Percentiles rank a stretch among this genome's conserved stretches.
Evolutionary conservation across 192 early-diverging fungal genomes (phyloP).

Genomic region (Podila epicladia): DNA sequence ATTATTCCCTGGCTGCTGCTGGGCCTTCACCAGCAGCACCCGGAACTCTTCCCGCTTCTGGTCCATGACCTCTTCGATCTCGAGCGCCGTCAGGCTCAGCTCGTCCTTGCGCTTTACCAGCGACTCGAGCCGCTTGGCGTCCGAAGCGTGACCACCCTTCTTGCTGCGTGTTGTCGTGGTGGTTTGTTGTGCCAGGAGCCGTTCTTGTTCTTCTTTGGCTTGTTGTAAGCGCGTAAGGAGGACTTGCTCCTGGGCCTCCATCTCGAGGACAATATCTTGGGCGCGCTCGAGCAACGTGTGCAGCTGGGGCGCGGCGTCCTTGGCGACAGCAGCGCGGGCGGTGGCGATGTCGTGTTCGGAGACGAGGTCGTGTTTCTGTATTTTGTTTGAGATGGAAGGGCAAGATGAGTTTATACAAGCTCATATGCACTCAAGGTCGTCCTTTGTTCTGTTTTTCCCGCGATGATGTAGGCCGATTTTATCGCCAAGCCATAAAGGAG

Average conservation of each 20-base stretch:
- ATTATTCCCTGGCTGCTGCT: background rate
- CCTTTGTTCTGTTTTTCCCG: no score
- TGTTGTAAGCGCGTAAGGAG: slow-evolving; percentile 6
- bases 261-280: slow-evolving; percentile 7
- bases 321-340: slow-evolving; percentile 20
- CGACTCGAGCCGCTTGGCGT: slow-evolving; percentile 35
- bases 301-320: slow-evolving; percentile 22
- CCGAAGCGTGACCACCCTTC: slow-evolving; percentile 12
- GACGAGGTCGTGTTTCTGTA: slow-evolving; percentile 28
- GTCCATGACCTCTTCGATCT: slow-evolving; percentile 36
- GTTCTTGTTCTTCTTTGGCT: slow-evolving; percentile 9
- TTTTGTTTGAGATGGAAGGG: no score
- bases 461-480: background rate
- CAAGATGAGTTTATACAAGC: no score
- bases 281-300: slow-evolving; percentile 16
- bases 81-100: slow-evolving; percentile 19
- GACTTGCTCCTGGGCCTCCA: slow-evolving; percentile 23
- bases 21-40: slow-evolving; percentile 7
- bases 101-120: slow-evolving; percentile 44
- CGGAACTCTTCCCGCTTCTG: slow-evolving; percentile 32
- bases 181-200: slow-evolving; percentile 6
- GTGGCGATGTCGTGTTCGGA: slow-evolving; percentile 36
- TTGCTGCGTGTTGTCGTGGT: no score
- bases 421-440: no score
- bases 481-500: background rate